Evolutionary conservation across 345 rosid genomes (phyloP).

Genomic region (Noccaea bulbosa): DNA sequence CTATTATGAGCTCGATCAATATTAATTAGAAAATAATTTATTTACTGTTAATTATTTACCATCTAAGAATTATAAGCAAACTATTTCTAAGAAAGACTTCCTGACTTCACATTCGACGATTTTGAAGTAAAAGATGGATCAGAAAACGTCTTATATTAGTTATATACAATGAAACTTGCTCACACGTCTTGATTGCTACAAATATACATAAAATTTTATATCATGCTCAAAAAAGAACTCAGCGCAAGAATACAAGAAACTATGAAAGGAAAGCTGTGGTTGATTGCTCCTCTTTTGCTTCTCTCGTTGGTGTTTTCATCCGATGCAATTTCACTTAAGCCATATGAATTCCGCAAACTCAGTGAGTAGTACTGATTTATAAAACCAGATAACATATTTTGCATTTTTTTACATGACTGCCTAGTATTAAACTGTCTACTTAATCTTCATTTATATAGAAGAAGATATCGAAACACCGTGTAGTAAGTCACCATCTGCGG

Average conservation of each 20-base stretch:
- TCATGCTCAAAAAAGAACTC: neutral
- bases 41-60: neutral
- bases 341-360: slow-evolving; percentile 8
- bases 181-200: neutral
- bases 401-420: too few relatives aligned
- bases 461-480: slow-evolving; percentile 2
- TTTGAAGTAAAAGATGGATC: neutral
- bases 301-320: slow-evolving; percentile 1
- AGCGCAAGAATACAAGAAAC: neutral
- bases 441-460: neutral
- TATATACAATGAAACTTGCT: neutral
- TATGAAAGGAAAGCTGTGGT: slow-evolving; percentile 10
- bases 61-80: neutral
- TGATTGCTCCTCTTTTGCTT: slow-evolving; percentile 11
- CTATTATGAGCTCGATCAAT: neutral
- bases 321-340: neutral
- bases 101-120: neutral
- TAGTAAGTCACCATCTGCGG: neutral
- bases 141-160: neutral
- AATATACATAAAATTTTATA: neutral
- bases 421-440: too few relatives aligned
- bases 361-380: neutral
- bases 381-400: too few relatives aligned
- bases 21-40: neutral
- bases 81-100: neutral